Evolutionary conservation across 1,139 yeast genomes (phyloP), one percentile per base, ranked within the genome.

Genomic region (Hemisphaericaspora subhashii): DNA sequence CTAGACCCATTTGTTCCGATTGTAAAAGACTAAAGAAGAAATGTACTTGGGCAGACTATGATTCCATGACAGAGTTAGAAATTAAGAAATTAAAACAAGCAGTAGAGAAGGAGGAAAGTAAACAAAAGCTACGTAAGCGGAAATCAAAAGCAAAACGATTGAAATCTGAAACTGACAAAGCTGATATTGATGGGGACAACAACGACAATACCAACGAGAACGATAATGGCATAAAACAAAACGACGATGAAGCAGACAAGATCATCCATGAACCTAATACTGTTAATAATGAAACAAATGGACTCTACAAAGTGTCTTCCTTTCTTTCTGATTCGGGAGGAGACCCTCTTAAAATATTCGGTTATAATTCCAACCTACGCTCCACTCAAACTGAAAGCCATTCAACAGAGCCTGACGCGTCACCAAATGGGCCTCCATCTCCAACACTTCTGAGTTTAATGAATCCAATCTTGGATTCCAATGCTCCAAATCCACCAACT

Each of bases 1-100:
- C 56, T 1, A 69, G 68, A 41, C 92, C 92, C 2, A 53, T 55
- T 3, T 84, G 92, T 52, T 55, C 66, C 0, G 86, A 83, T 41
- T 83, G 89, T 56, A 42, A 53, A 5, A 60, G 89, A 41, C 58
- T 83, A 22, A 65, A 71, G 2, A 66, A 80, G 35, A 69, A 65
- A 23, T 83, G 89, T 54, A 62, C 64, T 10, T 68, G 72, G 66
- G 50, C 65, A 9, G 72, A 66, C 41, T 51, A 54, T 10, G 52
- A 51, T 31, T 31, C 40, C n/a, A 65, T 64, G 69, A 40, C 54
- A 11, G 60, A 58, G 32, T 51, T 45, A 5, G 60, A 62, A 31
- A 54, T 66, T 22, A 50, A 47, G 21, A 31, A 34, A 11, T 47
- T 65, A 27, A 57, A 55, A 37, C 48, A 50, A 24, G 47, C 51